A percentile compares a stretch with the other conserved stretches of the same genome.
Conservation (phyloP, 2,329 filamentous ascomycete species). For the Alternaria gansuensis region DNA sequence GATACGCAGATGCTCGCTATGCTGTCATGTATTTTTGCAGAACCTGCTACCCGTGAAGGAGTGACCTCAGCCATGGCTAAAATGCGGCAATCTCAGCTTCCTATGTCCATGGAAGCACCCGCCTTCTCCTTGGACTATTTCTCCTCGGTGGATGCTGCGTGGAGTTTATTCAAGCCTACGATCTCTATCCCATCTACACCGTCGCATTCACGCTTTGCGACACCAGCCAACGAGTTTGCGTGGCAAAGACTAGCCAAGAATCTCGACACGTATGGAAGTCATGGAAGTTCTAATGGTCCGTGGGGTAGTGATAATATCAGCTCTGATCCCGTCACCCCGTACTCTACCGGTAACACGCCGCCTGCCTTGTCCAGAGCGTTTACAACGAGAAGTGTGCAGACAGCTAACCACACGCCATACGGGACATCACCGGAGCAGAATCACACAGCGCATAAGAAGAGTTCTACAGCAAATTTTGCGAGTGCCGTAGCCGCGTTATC, state of each 20-base stretch:
- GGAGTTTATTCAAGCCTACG: constrained; percentile 55
- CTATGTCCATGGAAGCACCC: constrained; percentile 56
- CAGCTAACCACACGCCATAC: constrained; percentile 53
- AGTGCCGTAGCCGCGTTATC: constrained; percentile 53
- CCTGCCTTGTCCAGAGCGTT: constrained; percentile 56
- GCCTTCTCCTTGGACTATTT: constrained; percentile 60
- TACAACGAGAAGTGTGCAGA: constrained; percentile 46
- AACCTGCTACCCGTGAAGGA: constrained; percentile 56
- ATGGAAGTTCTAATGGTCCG: constrained; percentile 61
- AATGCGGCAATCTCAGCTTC: constrained; percentile 47
- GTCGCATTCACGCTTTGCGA: constrained; percentile 44
- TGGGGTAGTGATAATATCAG: constrained; percentile 55
- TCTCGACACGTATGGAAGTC: constrained; percentile 57
- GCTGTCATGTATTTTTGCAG: constrained; percentile 67
- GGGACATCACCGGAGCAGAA: constrained; percentile 55
- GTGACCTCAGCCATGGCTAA: constrained; percentile 52
- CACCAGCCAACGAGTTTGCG: constrained; percentile 42
- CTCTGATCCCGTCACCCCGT: constrained; percentile 60
- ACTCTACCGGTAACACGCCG: constrained; percentile 63
- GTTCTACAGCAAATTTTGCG: constrained; percentile 51
- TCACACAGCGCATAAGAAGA: constrained; percentile 44
- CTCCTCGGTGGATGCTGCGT: constrained; percentile 54
- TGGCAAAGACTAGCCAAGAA: constrained; percentile 44
- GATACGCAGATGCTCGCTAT: constrained; percentile 73
- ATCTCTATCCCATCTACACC: constrained; percentile 48